Percentiles rank a stretch among this genome's conserved stretches.
Conservation (phyloP, 306 rosid species). For the Mimosa pudica region DNA sequence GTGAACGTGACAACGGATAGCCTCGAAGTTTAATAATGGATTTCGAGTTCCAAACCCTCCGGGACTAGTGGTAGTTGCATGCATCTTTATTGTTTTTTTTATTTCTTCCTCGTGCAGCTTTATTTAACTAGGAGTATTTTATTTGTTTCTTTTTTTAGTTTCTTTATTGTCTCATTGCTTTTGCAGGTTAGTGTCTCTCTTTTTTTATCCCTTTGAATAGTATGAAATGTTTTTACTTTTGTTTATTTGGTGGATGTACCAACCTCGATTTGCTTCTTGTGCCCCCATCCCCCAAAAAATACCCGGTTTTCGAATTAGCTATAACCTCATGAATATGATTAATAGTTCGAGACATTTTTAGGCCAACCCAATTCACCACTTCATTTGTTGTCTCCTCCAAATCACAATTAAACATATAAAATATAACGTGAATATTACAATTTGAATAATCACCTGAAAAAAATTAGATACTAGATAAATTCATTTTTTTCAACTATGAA, state of each 20-base stretch:
- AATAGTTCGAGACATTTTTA: too few relatives aligned
- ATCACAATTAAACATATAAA: too few relatives aligned
- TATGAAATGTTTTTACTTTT: background rate
- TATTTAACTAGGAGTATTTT: background rate
- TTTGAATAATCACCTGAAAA: too few relatives aligned
- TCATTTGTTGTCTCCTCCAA: too few relatives aligned
- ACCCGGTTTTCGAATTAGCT: too few relatives aligned
- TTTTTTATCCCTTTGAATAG: constrained; percentile 7
- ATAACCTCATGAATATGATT: background rate
- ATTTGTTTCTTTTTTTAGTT: background rate
- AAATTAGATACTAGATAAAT: too few relatives aligned
- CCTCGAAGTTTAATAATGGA: constrained; percentile 38
- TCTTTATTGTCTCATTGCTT: constrained; percentile 9
- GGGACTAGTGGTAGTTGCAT: constrained; percentile 10
- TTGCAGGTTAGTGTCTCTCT: constrained; percentile 30
- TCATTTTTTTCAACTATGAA: too few relatives aligned
- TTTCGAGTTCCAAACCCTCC: constrained; percentile 31
- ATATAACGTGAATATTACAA: too few relatives aligned
- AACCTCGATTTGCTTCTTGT: background rate
- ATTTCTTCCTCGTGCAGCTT: constrained; percentile 33
- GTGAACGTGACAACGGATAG: constrained; percentile 45
- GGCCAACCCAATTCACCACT: too few relatives aligned
- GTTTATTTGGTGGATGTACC: constrained; percentile 12
- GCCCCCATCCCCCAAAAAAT: too few relatives aligned
- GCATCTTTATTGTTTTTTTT: constrained; percentile 26